Evolutionary conservation across 345 rosid species (phyloP), one percentile per base, ranked within the genome.

Genomic region (Turnera subulata): DNA sequence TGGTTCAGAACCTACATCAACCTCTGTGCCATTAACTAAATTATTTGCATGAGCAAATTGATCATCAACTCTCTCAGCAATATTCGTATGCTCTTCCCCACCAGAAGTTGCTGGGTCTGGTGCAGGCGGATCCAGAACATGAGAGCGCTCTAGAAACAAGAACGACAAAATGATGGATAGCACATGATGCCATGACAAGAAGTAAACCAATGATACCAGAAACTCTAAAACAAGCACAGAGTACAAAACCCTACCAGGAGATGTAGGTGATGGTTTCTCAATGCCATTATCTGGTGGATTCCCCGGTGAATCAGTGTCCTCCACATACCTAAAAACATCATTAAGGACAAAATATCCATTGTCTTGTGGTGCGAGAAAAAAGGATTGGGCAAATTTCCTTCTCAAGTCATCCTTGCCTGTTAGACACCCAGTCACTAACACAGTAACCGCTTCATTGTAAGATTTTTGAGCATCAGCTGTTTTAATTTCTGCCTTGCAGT

Each of bases 291-390:
- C 73, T 11, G 59, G 23, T 9, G 19, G 23, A 42, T 65, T 56
- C 44, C 45, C 76, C 18, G 44, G 63, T 46, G 58, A 26, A 66
- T 69, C 63, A 6, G 40, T 59, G 13, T 70, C 80, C 39, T 80
- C 78, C 50, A 82, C 67, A 14, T 68, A 85, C 71, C 91, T 83
- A 53, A 90, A 79, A 20, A 79, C 69, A 73, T 90, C 97, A 51
- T 82, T 87, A 14, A 79, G 71, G 56, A 90, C 96, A 71, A 70
- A 90, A 75, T 75, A 90, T 25, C 91, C 82, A 50, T 56, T 59
- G 23, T 80, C 66, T 57, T 78, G 82, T 5, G 88, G 86, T 15
- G 88, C 93, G 39, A 90, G 78, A 60, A 90, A 87, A 76, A 90
- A 87, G n/a, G 80, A 50, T 43, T 84, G 95, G 0, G 76, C 59